Percentiles rank a stretch among this genome's conserved stretches.
Conservation (phyloP, 2,329 filamentous ascomycete species). For the Alternaria atra region DNA sequence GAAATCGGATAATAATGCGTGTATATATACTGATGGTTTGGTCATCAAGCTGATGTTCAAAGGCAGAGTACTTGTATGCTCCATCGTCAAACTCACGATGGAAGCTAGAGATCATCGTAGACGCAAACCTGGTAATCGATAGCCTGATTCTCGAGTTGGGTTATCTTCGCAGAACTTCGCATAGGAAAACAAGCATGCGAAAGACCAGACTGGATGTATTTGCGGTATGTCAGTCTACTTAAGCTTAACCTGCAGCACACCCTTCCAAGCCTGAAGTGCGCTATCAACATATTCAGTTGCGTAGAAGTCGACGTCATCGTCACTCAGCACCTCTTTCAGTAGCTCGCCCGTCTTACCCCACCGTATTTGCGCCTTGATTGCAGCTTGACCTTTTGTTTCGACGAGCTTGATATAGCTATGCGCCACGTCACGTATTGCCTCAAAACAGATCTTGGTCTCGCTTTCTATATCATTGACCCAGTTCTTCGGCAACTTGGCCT, state of each 20-base stretch:
- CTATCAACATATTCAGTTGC: slow-evolving; percentile 44
- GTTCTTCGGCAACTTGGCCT: slow-evolving; percentile 23
- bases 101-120: neutral
- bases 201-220: neutral
- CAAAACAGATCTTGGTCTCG: slow-evolving; percentile 21
- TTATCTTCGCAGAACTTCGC: neutral
- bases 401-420: slow-evolving; percentile 31
- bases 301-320: slow-evolving; percentile 36
- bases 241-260: slow-evolving; percentile 46
- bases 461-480: slow-evolving; percentile 23
- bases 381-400: slow-evolving; percentile 27
- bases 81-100: neutral
- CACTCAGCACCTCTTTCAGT: slow-evolving; percentile 30
- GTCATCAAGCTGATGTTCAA: neutral
- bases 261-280: slow-evolving; percentile 42
- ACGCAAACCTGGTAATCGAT: neutral
- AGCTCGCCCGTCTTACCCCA: slow-evolving; percentile 36
- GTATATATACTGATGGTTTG: neutral
- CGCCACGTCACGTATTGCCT: slow-evolving; percentile 24
- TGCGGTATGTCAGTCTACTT: slow-evolving; percentile 26
- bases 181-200: neutral
- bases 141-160: neutral
- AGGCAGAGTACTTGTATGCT: neutral
- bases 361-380: slow-evolving; percentile 33
- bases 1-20: neutral